Conservation (phyloP, 1,284 basidiomycete genomes). For the Cystobasidium slooffiae region DNA sequence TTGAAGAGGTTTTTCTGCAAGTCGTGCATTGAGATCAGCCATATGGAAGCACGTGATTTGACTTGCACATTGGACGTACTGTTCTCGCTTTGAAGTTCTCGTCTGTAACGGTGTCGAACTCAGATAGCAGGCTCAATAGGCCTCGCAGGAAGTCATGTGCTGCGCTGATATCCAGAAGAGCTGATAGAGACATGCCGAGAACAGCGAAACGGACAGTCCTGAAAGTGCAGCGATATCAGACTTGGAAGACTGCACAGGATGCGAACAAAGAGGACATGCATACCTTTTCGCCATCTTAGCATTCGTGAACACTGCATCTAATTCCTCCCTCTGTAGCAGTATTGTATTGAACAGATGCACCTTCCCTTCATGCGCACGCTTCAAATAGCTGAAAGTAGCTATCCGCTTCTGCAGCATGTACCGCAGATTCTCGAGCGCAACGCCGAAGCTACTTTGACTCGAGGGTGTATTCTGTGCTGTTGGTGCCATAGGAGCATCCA, state of each 20-base stretch:
- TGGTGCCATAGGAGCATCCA: conserved; percentile 20
- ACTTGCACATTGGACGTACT: conserved; percentile 59
- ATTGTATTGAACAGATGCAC: conserved; percentile 83
- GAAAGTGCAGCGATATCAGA: not conserved
- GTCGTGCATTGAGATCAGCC: not conserved
- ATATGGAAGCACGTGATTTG: not conserved
- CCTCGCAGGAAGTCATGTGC: conserved; percentile 75
- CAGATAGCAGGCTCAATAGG: conserved; percentile 70
- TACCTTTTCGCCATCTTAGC: conserved; percentile 75
- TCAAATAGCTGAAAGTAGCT: conserved; percentile 77
- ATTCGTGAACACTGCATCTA: conserved; percentile 74
- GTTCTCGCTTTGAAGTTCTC: conserved; percentile 79
- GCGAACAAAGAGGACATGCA: conserved; percentile 47
- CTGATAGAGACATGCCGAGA: conserved; percentile 78
- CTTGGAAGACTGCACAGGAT: too few relatives aligned
- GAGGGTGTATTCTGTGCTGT: conserved; percentile 43
- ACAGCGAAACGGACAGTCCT: conserved; percentile 65
- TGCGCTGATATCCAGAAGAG: conserved; percentile 74
- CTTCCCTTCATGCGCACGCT: conserved; percentile 80
- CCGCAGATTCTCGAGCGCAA: conserved; percentile 56
- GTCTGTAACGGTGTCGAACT: conserved; percentile 78
- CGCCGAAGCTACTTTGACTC: conserved; percentile 33
- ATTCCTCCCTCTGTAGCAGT: conserved; percentile 70
- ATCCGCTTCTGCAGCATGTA: conserved; percentile 79
- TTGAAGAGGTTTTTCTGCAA: conserved; percentile 42